Evolutionary conservation across 2,329 filamentous ascomycete genomes (phyloP).

Genomic region (Ascosphaera aggregata): DNA sequence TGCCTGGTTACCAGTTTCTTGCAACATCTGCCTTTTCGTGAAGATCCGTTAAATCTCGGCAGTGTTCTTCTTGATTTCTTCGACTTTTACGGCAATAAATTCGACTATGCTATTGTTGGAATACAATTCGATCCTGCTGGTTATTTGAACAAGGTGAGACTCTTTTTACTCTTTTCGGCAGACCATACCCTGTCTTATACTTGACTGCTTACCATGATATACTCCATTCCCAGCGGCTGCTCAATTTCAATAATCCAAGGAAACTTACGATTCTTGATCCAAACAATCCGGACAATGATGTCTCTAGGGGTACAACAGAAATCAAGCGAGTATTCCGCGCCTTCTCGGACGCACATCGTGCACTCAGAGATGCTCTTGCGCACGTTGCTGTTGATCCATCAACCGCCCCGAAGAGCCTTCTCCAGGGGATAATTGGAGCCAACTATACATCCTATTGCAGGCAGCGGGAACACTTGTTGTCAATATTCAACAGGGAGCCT

Average conservation of each 20-base stretch:
- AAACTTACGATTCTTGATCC: constrained; percentile 81
- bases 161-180: no score
- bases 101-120: constrained; percentile 45
- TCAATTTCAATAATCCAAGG: constrained; percentile 36
- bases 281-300: constrained; percentile 66
- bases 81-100: constrained; percentile 65
- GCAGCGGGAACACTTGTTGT: constrained; percentile 41
- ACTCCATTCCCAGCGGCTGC: constrained; percentile 2
- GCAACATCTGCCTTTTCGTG: constrained; percentile 51
- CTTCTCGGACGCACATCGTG: constrained; percentile 42
- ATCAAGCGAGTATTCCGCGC: constrained; percentile 40
- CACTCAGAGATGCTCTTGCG: constrained; percentile 34
- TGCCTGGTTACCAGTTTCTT: constrained; percentile 82
- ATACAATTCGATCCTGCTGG: constrained; percentile 55
- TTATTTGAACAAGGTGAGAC: constrained; percentile 50
- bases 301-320: constrained; percentile 62
- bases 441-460: constrained; percentile 53
- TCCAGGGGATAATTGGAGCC: constrained; percentile 49
- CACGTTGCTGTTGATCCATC: constrained; percentile 7
- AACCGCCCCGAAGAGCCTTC: constrained; percentile 28
- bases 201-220: constrained; percentile 1
- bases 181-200: constrained; percentile 3
- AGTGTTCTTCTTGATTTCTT: constrained; percentile 72
- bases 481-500: constrained; percentile 23
- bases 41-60: constrained; percentile 47